Percentiles rank a stretch among this genome's conserved stretches.
Conservation (phyloP, 2,329 filamentous ascomycete species). For the Ciborinia camelliae region DNA sequence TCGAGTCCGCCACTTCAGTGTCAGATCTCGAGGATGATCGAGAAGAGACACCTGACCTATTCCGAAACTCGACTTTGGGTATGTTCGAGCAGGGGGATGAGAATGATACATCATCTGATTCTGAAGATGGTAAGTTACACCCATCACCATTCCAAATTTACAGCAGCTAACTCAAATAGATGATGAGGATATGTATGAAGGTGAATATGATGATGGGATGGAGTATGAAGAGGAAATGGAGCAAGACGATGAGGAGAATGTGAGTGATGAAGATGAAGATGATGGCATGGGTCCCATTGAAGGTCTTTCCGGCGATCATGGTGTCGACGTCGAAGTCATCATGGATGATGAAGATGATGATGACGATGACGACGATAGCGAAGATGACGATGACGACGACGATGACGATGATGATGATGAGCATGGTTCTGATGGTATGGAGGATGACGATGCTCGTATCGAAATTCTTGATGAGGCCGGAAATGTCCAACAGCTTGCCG, state of each 20-base stretch:
- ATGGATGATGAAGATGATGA: constrained; percentile 61
- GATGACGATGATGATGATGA: constrained; percentile 47
- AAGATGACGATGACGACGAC: constrained; percentile 34
- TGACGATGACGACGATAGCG: constrained; percentile 39
- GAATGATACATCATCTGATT: constrained; percentile 71
- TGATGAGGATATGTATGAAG: constrained; percentile 89
- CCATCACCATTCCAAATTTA: neutral
- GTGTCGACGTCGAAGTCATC: constrained; percentile 66
- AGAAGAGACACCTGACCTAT: constrained; percentile 94
- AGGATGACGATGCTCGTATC: constrained; percentile 45
- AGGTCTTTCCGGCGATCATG: constrained; percentile 61
- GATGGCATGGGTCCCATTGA: constrained; percentile 85
- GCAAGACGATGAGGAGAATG: constrained; percentile 76
- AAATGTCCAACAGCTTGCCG: constrained; percentile 47
- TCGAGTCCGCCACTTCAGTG: constrained; percentile 80
- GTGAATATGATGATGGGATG: constrained; percentile 86
- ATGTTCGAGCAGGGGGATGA: constrained; percentile 86
- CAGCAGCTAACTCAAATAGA: constrained; percentile 50
- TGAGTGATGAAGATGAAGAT: constrained; percentile 85
- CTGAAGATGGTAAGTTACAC: constrained; percentile 53
- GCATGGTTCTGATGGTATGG: constrained; percentile 42
- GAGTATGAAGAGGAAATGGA: constrained; percentile 84
- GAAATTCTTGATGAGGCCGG: constrained; percentile 64
- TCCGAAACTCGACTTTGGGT: constrained; percentile 91
- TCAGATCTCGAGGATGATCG: constrained; percentile 83